A percentile compares a stretch with the other conserved stretches of the same genome.
These are phyloP conservation scores for Camellia sinensis DNA, from an alignment of 148 eudicot species.

Conservation along the genomic window DNA sequence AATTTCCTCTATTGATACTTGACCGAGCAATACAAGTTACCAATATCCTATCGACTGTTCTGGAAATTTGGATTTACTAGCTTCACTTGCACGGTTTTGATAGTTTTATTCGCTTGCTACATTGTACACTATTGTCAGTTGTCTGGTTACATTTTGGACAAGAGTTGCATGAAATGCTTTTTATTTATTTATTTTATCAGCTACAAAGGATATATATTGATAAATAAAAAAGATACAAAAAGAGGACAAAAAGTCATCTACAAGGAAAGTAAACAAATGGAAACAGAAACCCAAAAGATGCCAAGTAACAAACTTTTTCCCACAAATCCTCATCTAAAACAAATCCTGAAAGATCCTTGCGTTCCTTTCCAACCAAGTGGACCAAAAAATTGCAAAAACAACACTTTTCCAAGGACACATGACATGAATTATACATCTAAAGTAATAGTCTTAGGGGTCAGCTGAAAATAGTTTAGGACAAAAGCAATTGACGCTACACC, in stretches of 20 bases:
- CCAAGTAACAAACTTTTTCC: too few species aligned
- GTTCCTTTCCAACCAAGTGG: too few species aligned
- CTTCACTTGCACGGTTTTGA: background rate
- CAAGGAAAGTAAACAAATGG: too few species aligned
- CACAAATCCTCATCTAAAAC: too few species aligned
- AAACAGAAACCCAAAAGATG: too few species aligned
- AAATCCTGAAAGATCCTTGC: too few species aligned
- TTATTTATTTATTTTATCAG: too few species aligned
- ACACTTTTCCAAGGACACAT: slow-evolving; percentile 3
- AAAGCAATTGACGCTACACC: background rate
- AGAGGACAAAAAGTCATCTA: too few species aligned
- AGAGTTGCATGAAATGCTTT: slow-evolving; percentile 11
- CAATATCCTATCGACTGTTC: background rate
- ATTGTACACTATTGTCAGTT: background rate
- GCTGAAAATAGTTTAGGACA: background rate
- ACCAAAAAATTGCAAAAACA: background rate
- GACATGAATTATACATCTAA: background rate
- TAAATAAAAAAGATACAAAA: too few species aligned
- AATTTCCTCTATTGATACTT: background rate
- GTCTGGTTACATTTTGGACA: background rate
- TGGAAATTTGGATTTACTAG: background rate
- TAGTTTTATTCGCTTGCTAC: background rate
- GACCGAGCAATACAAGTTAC: background rate
- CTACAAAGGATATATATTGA: too few species aligned
- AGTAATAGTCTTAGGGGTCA: background rate